Percentiles rank a stretch among this genome's conserved stretches.
Evolutionary conservation across 2,329 filamentous ascomycete genomes (phyloP).

Genomic region (Fusarium torulosum): DNA sequence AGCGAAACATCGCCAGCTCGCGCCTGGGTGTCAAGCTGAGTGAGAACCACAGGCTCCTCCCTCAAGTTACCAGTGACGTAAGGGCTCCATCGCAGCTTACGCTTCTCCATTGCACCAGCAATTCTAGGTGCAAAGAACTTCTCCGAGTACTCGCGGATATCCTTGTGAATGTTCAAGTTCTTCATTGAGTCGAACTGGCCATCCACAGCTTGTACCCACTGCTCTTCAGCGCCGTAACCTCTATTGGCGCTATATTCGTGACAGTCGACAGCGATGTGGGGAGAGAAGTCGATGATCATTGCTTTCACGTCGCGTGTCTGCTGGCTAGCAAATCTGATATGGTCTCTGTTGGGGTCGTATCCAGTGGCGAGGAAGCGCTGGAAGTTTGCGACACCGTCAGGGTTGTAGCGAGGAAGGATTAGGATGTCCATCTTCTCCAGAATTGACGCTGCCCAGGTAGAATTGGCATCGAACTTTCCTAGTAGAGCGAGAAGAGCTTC

Average conservation of each 20-base stretch:
- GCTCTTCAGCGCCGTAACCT: conserved; percentile 41
- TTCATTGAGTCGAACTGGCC: conserved; percentile 48
- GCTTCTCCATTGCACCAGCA: conserved; percentile 40
- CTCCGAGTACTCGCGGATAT: conserved; percentile 45
- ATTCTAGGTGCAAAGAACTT: conserved; percentile 40
- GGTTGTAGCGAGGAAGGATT: conserved; percentile 49
- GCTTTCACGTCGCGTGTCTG: conserved; percentile 48
- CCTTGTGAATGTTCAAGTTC: conserved; percentile 48
- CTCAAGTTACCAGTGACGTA: conserved; percentile 42
- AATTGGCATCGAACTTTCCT: conserved; percentile 48
- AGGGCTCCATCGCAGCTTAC: conserved; percentile 45
- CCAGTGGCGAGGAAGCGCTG: conserved; percentile 47
- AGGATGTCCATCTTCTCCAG: conserved; percentile 48
- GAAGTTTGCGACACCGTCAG: conserved; percentile 48
- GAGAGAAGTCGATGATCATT: conserved; percentile 39
- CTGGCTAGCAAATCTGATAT: conserved; percentile 45
- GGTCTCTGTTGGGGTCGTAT: conserved; percentile 49
- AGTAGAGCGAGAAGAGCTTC: conserved; percentile 46
- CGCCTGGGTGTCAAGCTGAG: conserved; percentile 46
- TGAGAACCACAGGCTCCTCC: conserved; percentile 39
- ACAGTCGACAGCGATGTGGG: conserved; percentile 46
- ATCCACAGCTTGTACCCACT: conserved; percentile 45
- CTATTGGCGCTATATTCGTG: conserved; percentile 48
- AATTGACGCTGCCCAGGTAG: conserved; percentile 43
- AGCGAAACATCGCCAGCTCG: conserved; percentile 46